Evolutionary conservation across 257 asterid genomes (phyloP), one percentile per base, ranked within the genome.

Genomic region (Lavandula angustifolia): DNA sequence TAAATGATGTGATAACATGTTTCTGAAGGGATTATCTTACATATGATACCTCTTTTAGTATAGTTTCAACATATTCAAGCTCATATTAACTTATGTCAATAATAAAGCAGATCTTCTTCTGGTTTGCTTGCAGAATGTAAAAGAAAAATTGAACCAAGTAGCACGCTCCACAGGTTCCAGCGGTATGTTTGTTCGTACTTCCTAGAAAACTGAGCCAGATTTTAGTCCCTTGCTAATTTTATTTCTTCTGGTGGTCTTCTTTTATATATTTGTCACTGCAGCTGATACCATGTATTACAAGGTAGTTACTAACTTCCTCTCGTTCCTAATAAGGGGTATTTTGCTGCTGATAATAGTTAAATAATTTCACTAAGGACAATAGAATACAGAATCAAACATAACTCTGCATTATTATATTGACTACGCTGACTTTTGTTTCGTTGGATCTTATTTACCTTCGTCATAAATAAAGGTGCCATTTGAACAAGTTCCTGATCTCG

Each of bases 401-500:
- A 66, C 50, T 17, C 6, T 8, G 32, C 57, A 29, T 54, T 66
- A 50, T 70, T 18, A 10, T 46, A 13, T 38, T 58, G 14, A 62
- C 38, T 70, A 62, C 53, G 66, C 64, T 66, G 56, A 49, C 47
- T 52, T 70, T 13, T 33, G 60, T 55, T 37, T 51, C 12, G 22
- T 59, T 56, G 60, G 41, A 63, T 17, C 65, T 46, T 70, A 59
- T 62, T 67, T 72, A 58, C 12, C 41, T 44, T 11, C 37, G 46
- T 66, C 47, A 12, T 61, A 41, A 48, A 41, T 81, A 54, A 75
- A 92, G 99, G 99, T 87, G 59, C 99, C 99, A 56, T 90, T 94
- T 80, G 97, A 90, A 80, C 89, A 81, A 88, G 99, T 94, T 77
- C 92, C 92, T 6, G 96, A 94, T 62, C 95, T 90, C 69, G 99